Evolutionary conservation across 495 filamentous ascomycete species (phyloP).

Genomic region (Jackrogersella minutella): DNA sequence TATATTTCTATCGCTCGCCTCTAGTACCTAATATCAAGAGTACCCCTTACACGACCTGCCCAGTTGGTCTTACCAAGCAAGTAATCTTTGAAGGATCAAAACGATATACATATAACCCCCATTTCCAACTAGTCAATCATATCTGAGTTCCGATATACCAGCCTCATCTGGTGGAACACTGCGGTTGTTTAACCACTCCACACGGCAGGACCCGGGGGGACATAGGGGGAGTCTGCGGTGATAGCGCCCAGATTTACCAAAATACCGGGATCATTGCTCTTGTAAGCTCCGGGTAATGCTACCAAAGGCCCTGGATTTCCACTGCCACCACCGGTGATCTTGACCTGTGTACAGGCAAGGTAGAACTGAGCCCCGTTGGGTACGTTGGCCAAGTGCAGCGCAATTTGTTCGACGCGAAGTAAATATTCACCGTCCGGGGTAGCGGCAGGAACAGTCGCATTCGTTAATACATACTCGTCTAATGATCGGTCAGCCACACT

Average conservation of each 20-base stretch:
- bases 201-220: slow-evolving; percentile 54
- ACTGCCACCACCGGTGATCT: slow-evolving; percentile 59
- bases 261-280: slow-evolving; percentile 55
- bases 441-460: slow-evolving; percentile 54
- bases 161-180: too few relatives aligned
- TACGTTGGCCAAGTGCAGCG: slow-evolving; percentile 55
- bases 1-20: too few relatives aligned
- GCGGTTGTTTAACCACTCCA: slow-evolving; percentile 47
- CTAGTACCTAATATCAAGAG: too few relatives aligned
- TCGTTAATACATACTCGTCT: slow-evolving; percentile 51
- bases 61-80: too few relatives aligned
- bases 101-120: too few relatives aligned
- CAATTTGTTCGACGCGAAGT: slow-evolving; percentile 65
- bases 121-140: too few relatives aligned
- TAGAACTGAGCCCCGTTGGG: slow-evolving; percentile 61
- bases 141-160: too few relatives aligned
- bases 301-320: slow-evolving; percentile 55
- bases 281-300: slow-evolving; percentile 62
- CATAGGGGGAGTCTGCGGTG: slow-evolving; percentile 47
- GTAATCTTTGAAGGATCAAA: too few relatives aligned
- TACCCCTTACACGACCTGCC: too few relatives aligned
- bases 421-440: slow-evolving; percentile 63
- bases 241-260: slow-evolving; percentile 52
- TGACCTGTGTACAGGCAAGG: slow-evolving; percentile 64
- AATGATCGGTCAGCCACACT: neutral